These are phyloP conservation scores for Penicillium sp. DNA, from an alignment of 2,329 filamentous ascomycete genomes.

Conservation along the genomic window DNA sequence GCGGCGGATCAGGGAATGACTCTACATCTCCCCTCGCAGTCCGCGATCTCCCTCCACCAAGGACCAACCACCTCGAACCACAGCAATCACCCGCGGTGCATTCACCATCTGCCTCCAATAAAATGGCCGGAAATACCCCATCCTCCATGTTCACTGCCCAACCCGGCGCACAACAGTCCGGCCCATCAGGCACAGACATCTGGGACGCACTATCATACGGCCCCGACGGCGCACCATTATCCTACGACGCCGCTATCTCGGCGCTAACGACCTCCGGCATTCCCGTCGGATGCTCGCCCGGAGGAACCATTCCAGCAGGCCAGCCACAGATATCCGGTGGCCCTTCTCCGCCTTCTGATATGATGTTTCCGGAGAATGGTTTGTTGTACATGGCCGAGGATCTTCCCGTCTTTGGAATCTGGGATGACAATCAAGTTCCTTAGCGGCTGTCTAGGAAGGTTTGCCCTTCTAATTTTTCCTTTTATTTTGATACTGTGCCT, in stretches of 20 bases:
- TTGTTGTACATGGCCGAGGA: conserved; percentile 39
- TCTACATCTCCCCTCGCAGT: conserved; percentile 7
- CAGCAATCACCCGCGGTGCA: conserved; percentile 15
- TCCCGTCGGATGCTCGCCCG: conserved; percentile 35
- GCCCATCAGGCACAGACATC: conserved; percentile 23
- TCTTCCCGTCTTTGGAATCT: conserved; percentile 35
- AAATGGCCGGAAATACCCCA: conserved; percentile 14
- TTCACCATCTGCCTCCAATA: conserved; percentile 28
- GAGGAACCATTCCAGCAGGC: conserved; percentile 28
- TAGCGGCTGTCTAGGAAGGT: not conserved
- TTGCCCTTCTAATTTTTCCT: not conserved
- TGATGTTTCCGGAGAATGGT: conserved; percentile 36
- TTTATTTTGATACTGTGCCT: not conserved
- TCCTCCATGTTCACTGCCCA: conserved; percentile 21
- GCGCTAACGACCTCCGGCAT: conserved; percentile 37
- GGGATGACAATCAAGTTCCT: conserved; percentile 25
- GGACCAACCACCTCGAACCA: not conserved
- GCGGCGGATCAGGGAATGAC: conserved; percentile 14
- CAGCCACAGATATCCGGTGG: conserved; percentile 19
- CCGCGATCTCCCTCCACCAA: conserved; percentile 7
- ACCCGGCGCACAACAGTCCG: not conserved
- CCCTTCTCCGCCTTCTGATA: conserved; percentile 35
- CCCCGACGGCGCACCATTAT: conserved; percentile 19
- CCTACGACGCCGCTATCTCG: conserved; percentile 35
- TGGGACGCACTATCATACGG: conserved; percentile 33